Conservation (phyloP, 345 rosid species). For the Eucalyptus marginata region DNA sequence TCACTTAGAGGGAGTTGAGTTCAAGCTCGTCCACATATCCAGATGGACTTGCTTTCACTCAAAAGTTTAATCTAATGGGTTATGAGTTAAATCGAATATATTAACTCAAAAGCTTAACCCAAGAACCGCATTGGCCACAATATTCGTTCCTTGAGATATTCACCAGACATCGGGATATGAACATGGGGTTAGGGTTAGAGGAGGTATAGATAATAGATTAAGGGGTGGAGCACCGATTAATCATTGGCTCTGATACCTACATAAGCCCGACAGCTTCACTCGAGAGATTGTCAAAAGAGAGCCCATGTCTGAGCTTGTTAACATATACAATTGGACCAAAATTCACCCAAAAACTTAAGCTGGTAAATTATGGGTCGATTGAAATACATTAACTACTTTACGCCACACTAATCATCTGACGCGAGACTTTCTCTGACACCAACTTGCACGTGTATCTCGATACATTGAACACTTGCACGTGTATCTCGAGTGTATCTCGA, state of each 20-base stretch:
- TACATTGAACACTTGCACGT: background rate
- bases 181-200: background rate
- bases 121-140: rapidly evolving
- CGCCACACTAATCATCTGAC: rapidly evolving
- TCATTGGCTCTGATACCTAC: background rate
- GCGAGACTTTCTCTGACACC: background rate
- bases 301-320: rapidly evolving
- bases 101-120: background rate
- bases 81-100: background rate
- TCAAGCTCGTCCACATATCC: background rate
- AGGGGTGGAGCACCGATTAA: background rate
- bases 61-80: background rate
- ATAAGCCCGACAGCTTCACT: rapidly evolving
- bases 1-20: background rate
- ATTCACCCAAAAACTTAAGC: background rate
- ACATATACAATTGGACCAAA: rapidly evolving
- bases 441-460: background rate
- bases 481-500: background rate
- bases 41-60: background rate
- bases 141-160: background rate
- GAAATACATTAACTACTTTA: background rate
- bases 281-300: background rate
- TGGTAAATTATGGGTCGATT: rapidly evolving
- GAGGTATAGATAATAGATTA: background rate
- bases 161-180: background rate